Evolutionary conservation across 345 rosid species (phyloP), one percentile per base, ranked within the genome.

Genomic region (Camelina hispida): DNA sequence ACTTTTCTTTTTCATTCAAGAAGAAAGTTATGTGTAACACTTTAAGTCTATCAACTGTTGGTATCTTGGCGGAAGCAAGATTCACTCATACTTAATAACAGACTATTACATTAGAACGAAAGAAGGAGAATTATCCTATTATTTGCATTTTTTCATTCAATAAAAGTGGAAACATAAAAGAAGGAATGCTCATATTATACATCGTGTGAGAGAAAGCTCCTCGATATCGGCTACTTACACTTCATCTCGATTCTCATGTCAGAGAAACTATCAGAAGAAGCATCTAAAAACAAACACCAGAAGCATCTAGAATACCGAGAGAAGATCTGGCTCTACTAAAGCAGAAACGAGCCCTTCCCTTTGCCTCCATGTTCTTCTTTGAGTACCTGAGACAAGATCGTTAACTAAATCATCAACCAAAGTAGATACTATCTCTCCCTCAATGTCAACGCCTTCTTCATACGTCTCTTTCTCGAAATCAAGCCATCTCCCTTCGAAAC

Each of bases 401-500:
- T 56, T 71, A 50, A 91, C 83, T 80, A 91, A 50, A 69, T 90
- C 97, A 78, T 94, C 89, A 55, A 94, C 83, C 74, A 94, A 81
- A 16, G 62, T 79, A 35, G 82, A 83, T 38, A 91, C 83, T 74
- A 94, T 86, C 56, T 47, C 81, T 44, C 77, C 78, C 75, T 87
- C 96, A 64, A 94, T 82, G 69, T 81, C 92, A 55, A 75, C 69
- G 61, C 96, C 88, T 59, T 87, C 89, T 80, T 91, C 92, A 18
- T 82, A 83, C 15, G 79, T 81, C 82, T 94, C 98, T 15, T 52
- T 55, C 22, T 80, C 82, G 65, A 89, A 91, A 46, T 88, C 91
- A 69, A 84, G 69, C 97, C 98, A 94, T 55, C 63, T 90, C 57
- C 96, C 98, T 55, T 76, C 32, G 30, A 13, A 43, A 17, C 76